Conservation (phyloP, 352 stramenopile genomes). For the Phytophthora melonis region DNA sequence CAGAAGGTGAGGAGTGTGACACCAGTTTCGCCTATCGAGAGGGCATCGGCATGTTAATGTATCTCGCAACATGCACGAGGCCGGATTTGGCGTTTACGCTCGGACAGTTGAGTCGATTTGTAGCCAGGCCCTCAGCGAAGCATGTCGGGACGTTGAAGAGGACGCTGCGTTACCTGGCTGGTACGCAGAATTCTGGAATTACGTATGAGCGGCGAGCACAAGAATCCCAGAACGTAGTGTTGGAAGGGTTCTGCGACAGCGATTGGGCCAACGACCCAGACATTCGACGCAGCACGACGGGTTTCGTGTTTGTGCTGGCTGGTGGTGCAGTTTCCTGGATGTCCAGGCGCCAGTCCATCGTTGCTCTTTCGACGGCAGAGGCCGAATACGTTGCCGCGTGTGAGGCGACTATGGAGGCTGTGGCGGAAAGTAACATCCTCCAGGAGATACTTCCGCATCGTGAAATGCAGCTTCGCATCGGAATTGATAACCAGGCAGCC, state of each 20-base stretch:
- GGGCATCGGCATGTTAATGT: too few relatives aligned
- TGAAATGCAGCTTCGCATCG: background rate
- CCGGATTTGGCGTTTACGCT: too few relatives aligned
- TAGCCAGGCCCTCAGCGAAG: too few relatives aligned
- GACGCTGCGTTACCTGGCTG: too few relatives aligned
- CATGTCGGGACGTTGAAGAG: too few relatives aligned
- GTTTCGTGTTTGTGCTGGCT: conserved; percentile 8
- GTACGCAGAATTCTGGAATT: too few relatives aligned
- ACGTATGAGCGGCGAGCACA: too few relatives aligned
- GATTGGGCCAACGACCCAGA: conserved; percentile 13
- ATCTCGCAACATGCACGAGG: too few relatives aligned
- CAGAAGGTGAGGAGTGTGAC: too few relatives aligned
- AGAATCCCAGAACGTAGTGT: background rate
- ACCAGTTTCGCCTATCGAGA: too few relatives aligned
- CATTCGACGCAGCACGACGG: conserved; percentile 4
- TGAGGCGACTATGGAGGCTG: conserved; percentile 8
- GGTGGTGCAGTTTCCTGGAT: conserved; percentile 6
- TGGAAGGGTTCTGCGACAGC: conserved; percentile 9
- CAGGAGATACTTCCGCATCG: background rate
- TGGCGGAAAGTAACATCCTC: conserved; percentile 6
- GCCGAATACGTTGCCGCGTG: conserved; percentile 9
- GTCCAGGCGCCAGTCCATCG: background rate
- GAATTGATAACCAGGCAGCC: conserved; percentile 7
- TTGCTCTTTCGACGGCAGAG: too few relatives aligned
- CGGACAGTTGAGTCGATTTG: too few relatives aligned